Conservation (phyloP, 2,329 filamentous ascomycete genomes). For the Fusarium humuli region DNA sequence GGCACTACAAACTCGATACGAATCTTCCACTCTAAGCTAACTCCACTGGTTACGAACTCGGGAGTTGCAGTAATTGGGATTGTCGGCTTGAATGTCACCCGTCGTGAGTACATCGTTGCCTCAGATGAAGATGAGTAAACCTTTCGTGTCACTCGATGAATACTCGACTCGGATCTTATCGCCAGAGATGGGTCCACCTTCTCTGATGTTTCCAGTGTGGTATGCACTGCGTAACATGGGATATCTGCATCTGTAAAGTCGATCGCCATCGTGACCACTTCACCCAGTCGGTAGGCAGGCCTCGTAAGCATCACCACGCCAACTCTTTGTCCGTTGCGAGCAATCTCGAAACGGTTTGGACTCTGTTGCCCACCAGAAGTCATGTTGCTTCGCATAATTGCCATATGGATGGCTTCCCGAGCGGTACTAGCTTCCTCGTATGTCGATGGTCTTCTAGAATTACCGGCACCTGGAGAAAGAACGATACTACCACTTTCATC, state of each 20-base stretch:
- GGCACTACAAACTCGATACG: slow-evolving; percentile 93
- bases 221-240: slow-evolving; percentile 86
- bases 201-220: slow-evolving; percentile 88
- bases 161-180: slow-evolving; percentile 84
- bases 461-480: slow-evolving; percentile 73
- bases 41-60: slow-evolving; percentile 89
- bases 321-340: slow-evolving; percentile 90
- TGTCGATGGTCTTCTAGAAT: slow-evolving; percentile 66
- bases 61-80: slow-evolving; percentile 88
- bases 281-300: slow-evolving; percentile 88
- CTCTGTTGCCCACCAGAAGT: slow-evolving; percentile 77
- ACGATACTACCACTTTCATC: slow-evolving; percentile 69
- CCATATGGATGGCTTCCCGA: slow-evolving; percentile 90
- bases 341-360: slow-evolving; percentile 95
- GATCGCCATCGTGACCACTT: slow-evolving; percentile 84
- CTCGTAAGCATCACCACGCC: slow-evolving; percentile 90
- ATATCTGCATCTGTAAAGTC: slow-evolving; percentile 84
- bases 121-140: slow-evolving; percentile 83
- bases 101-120: slow-evolving; percentile 82
- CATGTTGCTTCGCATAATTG: slow-evolving; percentile 85
- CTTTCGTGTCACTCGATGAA: slow-evolving; percentile 86
- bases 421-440: slow-evolving; percentile 70
- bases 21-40: slow-evolving; percentile 89
- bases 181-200: slow-evolving; percentile 83
- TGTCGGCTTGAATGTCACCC: slow-evolving; percentile 82